Percentiles rank a stretch among this genome's conserved stretches.
Conservation (phyloP, 140 eudicot species). For the Ambrosia hybrid region DNA sequence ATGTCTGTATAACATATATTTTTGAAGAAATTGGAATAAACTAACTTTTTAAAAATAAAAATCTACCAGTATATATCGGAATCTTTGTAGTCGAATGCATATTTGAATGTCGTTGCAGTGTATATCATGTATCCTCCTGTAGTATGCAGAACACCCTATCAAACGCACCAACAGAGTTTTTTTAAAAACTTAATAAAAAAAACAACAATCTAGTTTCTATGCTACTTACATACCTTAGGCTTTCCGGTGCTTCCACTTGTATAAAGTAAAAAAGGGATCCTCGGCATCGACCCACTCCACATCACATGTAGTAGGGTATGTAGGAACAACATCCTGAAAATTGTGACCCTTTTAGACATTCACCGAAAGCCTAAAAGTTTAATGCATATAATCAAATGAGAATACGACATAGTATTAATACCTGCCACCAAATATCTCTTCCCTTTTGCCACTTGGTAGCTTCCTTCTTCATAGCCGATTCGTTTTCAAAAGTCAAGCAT, state of each 20-base stretch:
- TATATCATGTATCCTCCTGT: conserved; percentile 99
- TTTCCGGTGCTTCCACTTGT: conserved; percentile 99
- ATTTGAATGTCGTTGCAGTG: conserved; percentile 94
- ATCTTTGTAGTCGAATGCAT: conserved; percentile 93
- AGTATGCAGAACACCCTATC: conserved; percentile 96
- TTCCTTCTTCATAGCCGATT: conserved; percentile 84
- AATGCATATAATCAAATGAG: background rate
- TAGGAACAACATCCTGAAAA: conserved; percentile 80
- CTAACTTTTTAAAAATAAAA: background rate
- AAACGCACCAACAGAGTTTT: conserved; percentile 24
- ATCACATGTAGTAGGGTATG: conserved; percentile 63
- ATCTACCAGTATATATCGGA: conserved; percentile 87
- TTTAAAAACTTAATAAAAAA: conserved; percentile 4
- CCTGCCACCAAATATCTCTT: conserved; percentile 99
- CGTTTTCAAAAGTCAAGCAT: conserved; percentile 81
- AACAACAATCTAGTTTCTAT: background rate
- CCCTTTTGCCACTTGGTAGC: conserved; percentile 77
- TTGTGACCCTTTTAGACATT: conserved; percentile 5
- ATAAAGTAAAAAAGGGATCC: conserved; percentile 93
- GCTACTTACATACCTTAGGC: conserved; percentile 70
- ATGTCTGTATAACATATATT: background rate
- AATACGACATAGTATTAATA: conserved; percentile 8
- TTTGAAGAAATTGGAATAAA: background rate
- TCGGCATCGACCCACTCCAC: conserved; percentile 98
- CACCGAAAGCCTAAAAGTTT: background rate